These are phyloP conservation scores for Lyophyllum atratum DNA, from an alignment of 768 basidiomycete species.

Conservation along the genomic window DNA sequence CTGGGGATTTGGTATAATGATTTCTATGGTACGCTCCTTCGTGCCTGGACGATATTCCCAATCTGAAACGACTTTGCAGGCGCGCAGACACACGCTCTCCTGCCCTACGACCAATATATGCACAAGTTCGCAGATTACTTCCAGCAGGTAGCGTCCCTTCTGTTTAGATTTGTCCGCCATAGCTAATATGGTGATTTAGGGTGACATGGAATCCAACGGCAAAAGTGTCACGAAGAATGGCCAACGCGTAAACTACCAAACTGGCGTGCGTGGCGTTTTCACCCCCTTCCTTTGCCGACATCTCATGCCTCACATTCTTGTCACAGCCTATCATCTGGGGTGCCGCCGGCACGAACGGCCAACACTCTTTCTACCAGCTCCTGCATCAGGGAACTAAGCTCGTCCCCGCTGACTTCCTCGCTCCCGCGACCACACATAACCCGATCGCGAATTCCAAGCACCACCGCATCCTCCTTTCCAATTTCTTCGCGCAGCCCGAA, in stretches of 20 bases:
- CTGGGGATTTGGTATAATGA: conserved; percentile 99
- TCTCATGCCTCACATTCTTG: not conserved
- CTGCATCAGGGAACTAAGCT: conserved; percentile 93
- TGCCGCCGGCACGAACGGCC: conserved; percentile 96
- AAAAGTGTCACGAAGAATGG: not conserved
- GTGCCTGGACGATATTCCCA: too few species aligned
- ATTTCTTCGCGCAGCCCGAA: conserved; percentile 98
- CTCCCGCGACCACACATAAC: conserved; percentile 88
- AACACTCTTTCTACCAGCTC: conserved; percentile 99
- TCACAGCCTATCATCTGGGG: conserved; percentile 97
- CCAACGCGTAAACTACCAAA: not conserved
- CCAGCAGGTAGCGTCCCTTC: conserved; percentile 65
- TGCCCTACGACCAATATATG: conserved; percentile 98
- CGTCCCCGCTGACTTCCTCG: conserved; percentile 91
- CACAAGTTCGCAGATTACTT: conserved; percentile 99
- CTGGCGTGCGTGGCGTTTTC: conserved; percentile 59
- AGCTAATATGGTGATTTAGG: conserved; percentile 38
- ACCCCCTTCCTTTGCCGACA: not conserved
- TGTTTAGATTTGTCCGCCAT: not conserved
- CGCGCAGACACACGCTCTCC: conserved; percentile 90
- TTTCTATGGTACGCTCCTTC: conserved; percentile 68
- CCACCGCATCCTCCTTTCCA: conserved; percentile 95
- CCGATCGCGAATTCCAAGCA: conserved; percentile 86
- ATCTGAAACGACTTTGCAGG: conserved; percentile 39
- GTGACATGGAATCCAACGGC: conserved; percentile 69